These are phyloP conservation scores for Russula emetica DNA, from an alignment of 768 basidiomycete species.

Conservation along the genomic window DNA sequence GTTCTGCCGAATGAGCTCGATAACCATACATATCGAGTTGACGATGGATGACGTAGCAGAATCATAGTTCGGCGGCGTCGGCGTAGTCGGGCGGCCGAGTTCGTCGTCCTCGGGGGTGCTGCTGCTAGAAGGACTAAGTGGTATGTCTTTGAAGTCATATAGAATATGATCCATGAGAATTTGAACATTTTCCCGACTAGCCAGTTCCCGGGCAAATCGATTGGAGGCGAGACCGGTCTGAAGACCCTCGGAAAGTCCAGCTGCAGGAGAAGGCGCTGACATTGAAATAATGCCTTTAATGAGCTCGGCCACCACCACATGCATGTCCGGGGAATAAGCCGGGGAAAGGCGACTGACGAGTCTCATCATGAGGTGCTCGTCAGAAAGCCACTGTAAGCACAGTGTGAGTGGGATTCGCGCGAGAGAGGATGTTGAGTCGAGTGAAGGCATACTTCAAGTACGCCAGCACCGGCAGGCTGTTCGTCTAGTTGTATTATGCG, in stretches of 20 bases:
- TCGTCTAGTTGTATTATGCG: conserved; percentile 90
- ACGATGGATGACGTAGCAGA: conserved; percentile 73
- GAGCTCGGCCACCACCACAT: conserved; percentile 83
- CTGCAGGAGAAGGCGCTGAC: conserved; percentile 81
- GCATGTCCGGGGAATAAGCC: conserved; percentile 64
- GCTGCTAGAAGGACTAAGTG: neutral
- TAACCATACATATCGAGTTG: conserved; percentile 81
- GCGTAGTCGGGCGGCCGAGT: conserved; percentile 20
- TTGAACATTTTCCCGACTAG: conserved; percentile 61
- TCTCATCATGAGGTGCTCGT: conserved; percentile 74
- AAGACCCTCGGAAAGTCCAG: conserved; percentile 64
- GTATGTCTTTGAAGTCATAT: conserved; percentile 46
- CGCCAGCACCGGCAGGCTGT: conserved; percentile 70
- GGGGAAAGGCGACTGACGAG: conserved; percentile 84
- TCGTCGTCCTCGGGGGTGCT: conserved; percentile 28
- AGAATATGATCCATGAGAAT: conserved; percentile 76
- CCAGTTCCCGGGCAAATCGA: conserved; percentile 84
- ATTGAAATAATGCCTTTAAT: conserved; percentile 94
- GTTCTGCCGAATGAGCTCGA: conserved; percentile 94
- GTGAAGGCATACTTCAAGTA: conserved; percentile 71
- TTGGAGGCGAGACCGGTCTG: conserved; percentile 76
- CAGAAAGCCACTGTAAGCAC: conserved; percentile 74
- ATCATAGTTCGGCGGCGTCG: conserved; percentile 45
- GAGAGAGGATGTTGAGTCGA: conserved; percentile 33
- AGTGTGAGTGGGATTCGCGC: conserved; percentile 34